A percentile compares a stretch with the other conserved stretches of the same genome.
Conservation (phyloP, 805 yeast genomes). For the Metschnikowia matae region DNA sequence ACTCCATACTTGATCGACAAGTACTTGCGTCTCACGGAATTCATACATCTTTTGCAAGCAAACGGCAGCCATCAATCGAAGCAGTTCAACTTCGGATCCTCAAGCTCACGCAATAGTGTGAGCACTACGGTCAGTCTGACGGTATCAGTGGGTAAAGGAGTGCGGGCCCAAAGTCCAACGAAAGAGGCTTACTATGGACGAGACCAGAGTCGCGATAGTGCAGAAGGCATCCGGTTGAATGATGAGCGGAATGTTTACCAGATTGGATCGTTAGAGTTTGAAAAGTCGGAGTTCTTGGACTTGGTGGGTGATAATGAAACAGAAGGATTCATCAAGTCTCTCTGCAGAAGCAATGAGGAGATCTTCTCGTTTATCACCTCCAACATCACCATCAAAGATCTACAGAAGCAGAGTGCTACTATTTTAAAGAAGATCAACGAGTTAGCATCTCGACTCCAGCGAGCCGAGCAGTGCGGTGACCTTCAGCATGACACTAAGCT, state of each 20-base stretch:
- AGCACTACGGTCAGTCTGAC: conserved; percentile 13
- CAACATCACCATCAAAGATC: conserved; percentile 39
- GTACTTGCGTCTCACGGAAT: conserved; percentile 55
- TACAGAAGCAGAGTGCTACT: conserved; percentile 38
- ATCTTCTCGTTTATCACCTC: conserved; percentile 39
- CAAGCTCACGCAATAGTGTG: conserved; percentile 11
- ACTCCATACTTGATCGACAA: conserved; percentile 69
- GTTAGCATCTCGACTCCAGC: conserved; percentile 28
- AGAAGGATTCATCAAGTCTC: conserved; percentile 52
- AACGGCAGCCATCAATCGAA: conserved; percentile 6
- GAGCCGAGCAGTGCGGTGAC: conserved; percentile 31
- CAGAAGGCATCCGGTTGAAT: conserved; percentile 22
- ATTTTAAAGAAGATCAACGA: conserved; percentile 28
- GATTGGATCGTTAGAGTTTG: conserved; percentile 47
- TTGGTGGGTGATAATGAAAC: conserved; percentile 41
- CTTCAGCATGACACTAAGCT: conserved; percentile 20
- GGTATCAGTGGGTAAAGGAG: neutral
- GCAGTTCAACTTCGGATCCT: neutral
- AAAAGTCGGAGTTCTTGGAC: conserved; percentile 46
- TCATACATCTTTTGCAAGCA: conserved; percentile 44
- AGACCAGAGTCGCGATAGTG: conserved; percentile 9
- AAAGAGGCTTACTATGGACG: conserved; percentile 4
- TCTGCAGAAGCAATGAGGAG: conserved; percentile 26
- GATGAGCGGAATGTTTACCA: conserved; percentile 34
- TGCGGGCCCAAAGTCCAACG: conserved; percentile 5